Base-by-base conservation (phyloP, 1,284 basidiomycete genomes). In the Cystobasidiaceae sp. region DNA sequence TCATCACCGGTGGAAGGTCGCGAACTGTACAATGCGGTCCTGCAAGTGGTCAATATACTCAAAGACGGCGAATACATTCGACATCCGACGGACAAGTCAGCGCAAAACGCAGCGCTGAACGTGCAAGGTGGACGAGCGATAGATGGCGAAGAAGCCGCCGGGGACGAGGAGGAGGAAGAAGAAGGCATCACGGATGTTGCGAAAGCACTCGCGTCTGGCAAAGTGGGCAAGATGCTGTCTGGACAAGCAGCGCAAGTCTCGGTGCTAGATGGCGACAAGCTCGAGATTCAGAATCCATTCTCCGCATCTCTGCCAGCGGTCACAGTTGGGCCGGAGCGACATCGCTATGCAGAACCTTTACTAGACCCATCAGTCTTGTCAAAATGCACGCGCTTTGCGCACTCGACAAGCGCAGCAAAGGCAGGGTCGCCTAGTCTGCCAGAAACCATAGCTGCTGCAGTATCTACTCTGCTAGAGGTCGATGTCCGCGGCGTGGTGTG, bases 291-390 rank as follows among this genome's bases (percentile, higher is more conserved):
- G 0, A 78, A 90, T 66, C 89, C 92, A 76, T 82, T 90, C 66
- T 77, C 89, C 65, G 82, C 85, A n/a, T 77, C 90, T 15, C 81
- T 88, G 72, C 89, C 89, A 74, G 80, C 85, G 51, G 77, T 97
- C 67, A 87, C 85, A 1, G 73, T 97, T 33, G 93, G 92, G 4
- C 86, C 89, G 71, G 89, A 93, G 71, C 82, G 92, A 50, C 91
- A 96, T 80, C 82, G 89, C 43, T 86, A 93, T 75, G 90, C 89
- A 74, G 93, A 96, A 74, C 90, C 92, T 8, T 80, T 97, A 33
- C 90, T 93, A 70, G 86, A 92, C 67, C 87, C 89, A 32, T 75
- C 73, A 0, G 70, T 81, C 9, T 74, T 79, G 73, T 75, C 77
- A 55, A 75, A 73, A 3, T 68, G 79, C 55, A 75, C 75, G 2